A percentile compares a stretch with the other conserved stretches of the same genome.
phyloP scores from a whole-genome alignment of 2,329 filamentous ascomycete genomes.

The Geosmithia putterillii region DNA sequence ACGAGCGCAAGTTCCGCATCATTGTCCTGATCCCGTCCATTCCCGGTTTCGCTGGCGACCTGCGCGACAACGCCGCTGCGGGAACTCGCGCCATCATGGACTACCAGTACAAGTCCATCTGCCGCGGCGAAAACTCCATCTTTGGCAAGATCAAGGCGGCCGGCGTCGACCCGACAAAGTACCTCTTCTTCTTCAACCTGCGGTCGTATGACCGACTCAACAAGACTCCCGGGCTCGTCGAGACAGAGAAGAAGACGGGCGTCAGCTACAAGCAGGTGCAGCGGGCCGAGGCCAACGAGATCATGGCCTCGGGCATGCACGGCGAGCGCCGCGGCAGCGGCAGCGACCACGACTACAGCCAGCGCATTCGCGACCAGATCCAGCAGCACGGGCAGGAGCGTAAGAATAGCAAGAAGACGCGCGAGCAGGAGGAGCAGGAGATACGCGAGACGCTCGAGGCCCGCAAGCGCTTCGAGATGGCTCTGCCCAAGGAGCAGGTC shows the following conservation, averaged over 20 bases:
- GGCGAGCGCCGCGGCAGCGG: constrained; percentile 30
- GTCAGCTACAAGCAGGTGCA: constrained; percentile 80
- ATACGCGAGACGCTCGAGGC: constrained; percentile 28
- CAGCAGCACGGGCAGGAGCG: no score
- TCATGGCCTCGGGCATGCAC: constrained; percentile 67
- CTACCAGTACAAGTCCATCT: constrained; percentile 95
- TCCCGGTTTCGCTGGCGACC: constrained; percentile 86
- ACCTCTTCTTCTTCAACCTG: constrained; percentile 92
- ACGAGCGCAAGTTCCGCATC: constrained; percentile 77
- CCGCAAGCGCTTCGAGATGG: constrained; percentile 40
- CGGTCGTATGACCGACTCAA: constrained; percentile 88
- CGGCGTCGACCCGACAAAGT: constrained; percentile 63
- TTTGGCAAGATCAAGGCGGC: constrained; percentile 61
- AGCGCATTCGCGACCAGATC: not conserved
- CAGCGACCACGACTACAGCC: not conserved
- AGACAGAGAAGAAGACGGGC: constrained; percentile 69
- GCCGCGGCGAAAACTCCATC: constrained; percentile 82
- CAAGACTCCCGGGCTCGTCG: constrained; percentile 59
- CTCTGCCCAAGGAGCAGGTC: constrained; percentile 21
- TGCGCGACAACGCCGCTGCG: constrained; percentile 68
- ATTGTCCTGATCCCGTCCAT: constrained; percentile 86
- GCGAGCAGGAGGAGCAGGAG: constrained; percentile 18
- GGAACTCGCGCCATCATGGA: constrained; percentile 96
- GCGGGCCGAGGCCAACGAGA: constrained; percentile 75
- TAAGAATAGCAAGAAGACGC: constrained; percentile 30